Conservation (phyloP, 495 filamentous ascomycete genomes). For the Penicillium bialowiezense region DNA sequence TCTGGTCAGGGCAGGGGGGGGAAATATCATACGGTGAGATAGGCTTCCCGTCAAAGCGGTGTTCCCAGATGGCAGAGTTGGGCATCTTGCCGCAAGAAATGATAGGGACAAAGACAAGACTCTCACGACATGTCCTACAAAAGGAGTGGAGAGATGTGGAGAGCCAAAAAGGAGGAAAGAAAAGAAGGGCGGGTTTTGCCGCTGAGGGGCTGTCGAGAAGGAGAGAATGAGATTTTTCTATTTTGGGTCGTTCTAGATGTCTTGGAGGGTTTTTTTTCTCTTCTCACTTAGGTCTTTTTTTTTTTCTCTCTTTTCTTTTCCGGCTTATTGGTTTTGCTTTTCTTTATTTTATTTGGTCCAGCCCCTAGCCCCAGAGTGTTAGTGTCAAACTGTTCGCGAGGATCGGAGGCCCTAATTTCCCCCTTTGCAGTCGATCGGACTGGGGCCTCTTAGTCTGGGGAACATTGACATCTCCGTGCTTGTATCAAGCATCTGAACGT, state of each 20-base stretch:
- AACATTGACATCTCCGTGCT: no score
- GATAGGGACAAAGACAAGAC: slow-evolving; percentile 3
- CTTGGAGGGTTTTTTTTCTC: background rate
- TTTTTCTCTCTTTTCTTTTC: background rate
- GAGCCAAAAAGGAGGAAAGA: slow-evolving; percentile 6
- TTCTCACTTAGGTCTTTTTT: background rate
- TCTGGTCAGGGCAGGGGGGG: no score
- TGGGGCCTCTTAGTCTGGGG: slow-evolving; percentile 1
- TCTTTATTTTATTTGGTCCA: background rate
- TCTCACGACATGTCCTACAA: slow-evolving; percentile 22
- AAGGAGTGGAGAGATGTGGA: slow-evolving; percentile 14
- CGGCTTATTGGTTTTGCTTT: no score
- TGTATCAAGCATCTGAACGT: no score
- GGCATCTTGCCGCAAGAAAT: slow-evolving; percentile 19
- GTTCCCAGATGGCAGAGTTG: slow-evolving; percentile 15
- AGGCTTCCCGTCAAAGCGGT: slow-evolving; percentile 25
- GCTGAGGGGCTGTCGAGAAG: background rate
- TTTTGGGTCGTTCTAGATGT: background rate
- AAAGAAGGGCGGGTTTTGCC: slow-evolving; percentile 23
- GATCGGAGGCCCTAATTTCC: background rate
- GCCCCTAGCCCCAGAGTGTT: background rate
- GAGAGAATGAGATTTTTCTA: slow-evolving; percentile 1
- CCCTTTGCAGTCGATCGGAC: slow-evolving; percentile 5
- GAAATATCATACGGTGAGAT: slow-evolving; percentile 25
- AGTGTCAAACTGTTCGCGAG: no score